Conservation (phyloP, 2,329 filamentous ascomycete genomes). For the Aspergillus sp. region DNA sequence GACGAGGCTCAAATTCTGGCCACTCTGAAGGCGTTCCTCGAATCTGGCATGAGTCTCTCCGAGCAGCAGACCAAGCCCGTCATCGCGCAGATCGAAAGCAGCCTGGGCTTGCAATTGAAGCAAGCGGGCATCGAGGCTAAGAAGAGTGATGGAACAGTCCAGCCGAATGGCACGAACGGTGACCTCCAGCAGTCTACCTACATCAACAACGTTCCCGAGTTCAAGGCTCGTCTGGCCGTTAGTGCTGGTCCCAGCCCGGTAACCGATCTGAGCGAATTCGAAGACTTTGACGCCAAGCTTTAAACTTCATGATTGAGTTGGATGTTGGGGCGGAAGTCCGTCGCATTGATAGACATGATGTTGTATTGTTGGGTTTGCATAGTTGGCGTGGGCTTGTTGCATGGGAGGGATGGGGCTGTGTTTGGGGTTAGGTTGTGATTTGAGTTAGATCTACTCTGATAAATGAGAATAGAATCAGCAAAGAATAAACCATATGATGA, state of each 20-base stretch:
- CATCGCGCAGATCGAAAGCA: slow-evolving; percentile 52
- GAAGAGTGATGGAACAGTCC: slow-evolving; percentile 36
- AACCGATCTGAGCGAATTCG: slow-evolving; percentile 77
- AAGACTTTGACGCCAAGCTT: slow-evolving; percentile 82
- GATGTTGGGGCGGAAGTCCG: neutral
- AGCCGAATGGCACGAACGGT: slow-evolving; percentile 30
- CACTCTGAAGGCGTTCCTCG: slow-evolving; percentile 55
- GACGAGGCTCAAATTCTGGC: slow-evolving; percentile 55
- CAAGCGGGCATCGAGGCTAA: slow-evolving; percentile 46
- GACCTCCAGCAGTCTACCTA: slow-evolving; percentile 51
- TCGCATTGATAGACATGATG: neutral
- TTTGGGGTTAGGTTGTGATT: neutral
- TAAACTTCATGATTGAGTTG: slow-evolving; percentile 41
- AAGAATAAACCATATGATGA: neutral
- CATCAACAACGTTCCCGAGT: slow-evolving; percentile 77
- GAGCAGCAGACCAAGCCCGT: slow-evolving; percentile 54
- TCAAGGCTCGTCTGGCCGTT: slow-evolving; percentile 73
- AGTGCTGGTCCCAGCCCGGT: slow-evolving; percentile 73
- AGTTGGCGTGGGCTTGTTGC: neutral
- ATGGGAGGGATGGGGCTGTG: neutral
- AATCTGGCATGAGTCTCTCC: slow-evolving; percentile 51
- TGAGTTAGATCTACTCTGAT: neutral
- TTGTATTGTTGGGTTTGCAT: neutral
- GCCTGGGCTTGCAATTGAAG: slow-evolving; percentile 49
- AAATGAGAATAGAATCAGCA: neutral